phyloP scores from a whole-genome alignment of 768 basidiomycete species.

The Tubosaeta sp. region DNA sequence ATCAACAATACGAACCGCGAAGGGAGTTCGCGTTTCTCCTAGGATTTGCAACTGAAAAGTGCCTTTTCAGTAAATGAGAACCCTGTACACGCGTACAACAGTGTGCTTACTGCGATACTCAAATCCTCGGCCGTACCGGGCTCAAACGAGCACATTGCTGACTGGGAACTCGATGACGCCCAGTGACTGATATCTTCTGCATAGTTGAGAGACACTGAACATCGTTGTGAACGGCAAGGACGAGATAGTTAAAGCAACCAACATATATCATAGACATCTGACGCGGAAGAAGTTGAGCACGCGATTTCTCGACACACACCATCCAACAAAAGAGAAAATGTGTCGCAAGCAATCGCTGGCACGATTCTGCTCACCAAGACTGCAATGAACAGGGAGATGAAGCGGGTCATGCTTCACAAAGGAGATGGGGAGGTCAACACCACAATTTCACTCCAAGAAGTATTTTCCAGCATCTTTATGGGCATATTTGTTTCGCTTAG shows the following conservation, averaged over 20 bases:
- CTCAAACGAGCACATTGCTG: conserved; percentile 51
- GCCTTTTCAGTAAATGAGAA: neutral
- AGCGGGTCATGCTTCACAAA: neutral
- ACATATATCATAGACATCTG: conserved; percentile 45
- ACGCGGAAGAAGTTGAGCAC: conserved; percentile 32
- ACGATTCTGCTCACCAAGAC: neutral
- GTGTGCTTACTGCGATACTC: conserved; percentile 37
- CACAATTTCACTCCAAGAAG: neutral
- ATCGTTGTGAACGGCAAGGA: neutral
- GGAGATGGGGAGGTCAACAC: neutral
- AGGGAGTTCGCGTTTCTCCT: conserved; percentile 42
- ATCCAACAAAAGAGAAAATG: neutral
- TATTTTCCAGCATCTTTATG: neutral
- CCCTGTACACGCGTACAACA: no score
- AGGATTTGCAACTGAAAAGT: conserved; percentile 7
- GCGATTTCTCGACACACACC: neutral
- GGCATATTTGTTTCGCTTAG: no score
- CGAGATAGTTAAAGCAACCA: neutral
- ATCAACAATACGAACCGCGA: conserved; percentile 13
- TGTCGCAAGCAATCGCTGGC: neutral
- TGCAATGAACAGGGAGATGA: neutral
- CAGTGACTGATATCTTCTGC: conserved; percentile 46
- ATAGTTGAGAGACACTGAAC: conserved; percentile 29
- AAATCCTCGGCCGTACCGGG: conserved; percentile 53
- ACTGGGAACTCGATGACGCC: conserved; percentile 45